Base-by-base conservation (phyloP, 305 asterid species). In the Petunia hybrid region DNA sequence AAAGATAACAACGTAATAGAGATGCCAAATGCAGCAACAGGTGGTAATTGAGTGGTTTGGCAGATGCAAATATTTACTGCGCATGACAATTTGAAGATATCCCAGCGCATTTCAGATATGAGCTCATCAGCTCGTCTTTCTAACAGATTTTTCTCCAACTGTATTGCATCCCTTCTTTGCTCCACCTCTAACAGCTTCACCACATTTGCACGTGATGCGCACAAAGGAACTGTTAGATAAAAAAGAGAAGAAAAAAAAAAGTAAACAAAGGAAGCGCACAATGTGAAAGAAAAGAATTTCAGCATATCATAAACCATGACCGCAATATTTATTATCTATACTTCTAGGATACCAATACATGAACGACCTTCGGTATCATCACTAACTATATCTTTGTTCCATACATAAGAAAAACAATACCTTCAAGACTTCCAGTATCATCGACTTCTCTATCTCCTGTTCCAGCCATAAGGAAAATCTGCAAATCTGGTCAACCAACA, bases 131-230 rank as follows among this genome's bases (percentile, higher is more conserved):
- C 76, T 69, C 22, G 40, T 43, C 9, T 12, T 69, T 69, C 76
- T 51, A 69, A 43, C 38, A 42, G 8, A 35, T 8, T 6, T 43
- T 8, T 16, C 57, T 16, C 6, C 53, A 16, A 5, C 4, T 42
- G 1, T 68, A 68, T 16, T 43, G 39, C 4, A 4, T 22, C 16
- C 7, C 57, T 42, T n/a, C 75, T 67, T 38, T 41, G 75, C n/a
- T 67, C 75, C 56, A 68, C n/a, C 39, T 68, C 56, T 68, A 68
- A 43, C 57, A 68, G 43, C 56, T 42, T 68, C 76, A 43, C 56
- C 2, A 68, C 57, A 68, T 22, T 68, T 68, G 76, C 16, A 43
- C 76, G 6, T 56, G 16, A 68, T 42, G 56, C 39, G 7, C 56
- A 10, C 43, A 35, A 68, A 68, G 16, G 16, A 56, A 8, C 76